Base-by-base conservation (phyloP, 2,329 filamentous ascomycete species). In the Scedosporium boydii region DNA sequence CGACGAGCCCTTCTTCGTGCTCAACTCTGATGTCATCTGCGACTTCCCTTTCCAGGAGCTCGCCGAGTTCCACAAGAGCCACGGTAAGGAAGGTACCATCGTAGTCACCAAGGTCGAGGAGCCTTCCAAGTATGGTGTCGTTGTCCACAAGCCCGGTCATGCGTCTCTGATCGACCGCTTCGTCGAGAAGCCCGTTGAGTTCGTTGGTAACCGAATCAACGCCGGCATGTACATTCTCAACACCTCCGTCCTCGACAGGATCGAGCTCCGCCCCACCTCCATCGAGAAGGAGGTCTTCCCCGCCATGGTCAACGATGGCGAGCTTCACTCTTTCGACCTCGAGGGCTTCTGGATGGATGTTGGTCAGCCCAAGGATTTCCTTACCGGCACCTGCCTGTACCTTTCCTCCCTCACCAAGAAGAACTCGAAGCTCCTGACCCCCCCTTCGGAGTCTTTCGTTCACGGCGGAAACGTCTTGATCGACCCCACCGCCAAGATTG, bases 281-380 rank as follows among this genome's bases (percentile, higher is more conserved):
- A 99, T 98, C 74, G 93, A 99, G 80, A 93, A 98, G 80, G 95
- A 98, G 81, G 97, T 92, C 41, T 99, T 99, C 89, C 93, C 93
- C 57, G 87, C 91, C 69, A 95, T 98, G 75, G 90, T 90, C 77
- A 87, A 84, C 70, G 93, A 97, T 70, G 91, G 91, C 67, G 85
- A 93, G 77, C 81, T 98, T 66, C 93, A 98, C 83, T 96, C 91
- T 1, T 97, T 96, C 74, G 93, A 98, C 74, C 86, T 98, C 34
- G 92, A 97, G 68, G 92, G 93, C 69, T 98, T 96, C 86, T 98
- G 93, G 93, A 98, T 98, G 93, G 93, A 98, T 70, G 91, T 99
- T 67, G 93, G 93, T 70, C 93, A 99, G 79, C 93, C 93, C 69
- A 99, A 98, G 82, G 93, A 99, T 74, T 99, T 98, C 85, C 82